phyloP scores from a whole-genome alignment of 306 rosid genomes.

The Inga oerstediana region DNA sequence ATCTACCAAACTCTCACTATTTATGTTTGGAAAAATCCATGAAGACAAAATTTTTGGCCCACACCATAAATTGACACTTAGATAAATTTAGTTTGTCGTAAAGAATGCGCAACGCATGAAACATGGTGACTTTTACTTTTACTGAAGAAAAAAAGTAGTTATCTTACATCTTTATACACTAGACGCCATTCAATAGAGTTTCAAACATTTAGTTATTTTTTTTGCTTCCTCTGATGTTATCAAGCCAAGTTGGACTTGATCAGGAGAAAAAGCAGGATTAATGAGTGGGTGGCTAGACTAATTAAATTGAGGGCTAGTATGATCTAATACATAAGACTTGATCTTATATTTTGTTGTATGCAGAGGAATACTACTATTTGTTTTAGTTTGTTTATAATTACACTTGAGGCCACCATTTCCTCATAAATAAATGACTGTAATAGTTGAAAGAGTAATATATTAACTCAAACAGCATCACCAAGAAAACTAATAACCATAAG shows the following conservation, averaged over 20 bases:
- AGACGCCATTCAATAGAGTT: background rate
- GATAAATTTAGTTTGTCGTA: background rate
- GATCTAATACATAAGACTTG: too few relatives aligned
- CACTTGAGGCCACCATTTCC: too few relatives aligned
- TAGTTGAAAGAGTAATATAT: too few relatives aligned
- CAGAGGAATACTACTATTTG: too few relatives aligned
- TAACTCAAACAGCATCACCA: too few relatives aligned
- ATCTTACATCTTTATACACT: background rate
- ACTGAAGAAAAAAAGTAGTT: too few relatives aligned
- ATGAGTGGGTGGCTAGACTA: background rate
- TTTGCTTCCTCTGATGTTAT: background rate
- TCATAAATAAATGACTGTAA: too few relatives aligned
- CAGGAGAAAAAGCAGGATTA: background rate
- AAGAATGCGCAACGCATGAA: background rate
- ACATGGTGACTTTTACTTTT: background rate
- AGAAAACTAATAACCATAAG: too few relatives aligned
- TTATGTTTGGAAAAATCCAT: background rate
- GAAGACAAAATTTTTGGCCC: background rate
- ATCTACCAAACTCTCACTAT: background rate
- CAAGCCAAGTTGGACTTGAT: background rate
- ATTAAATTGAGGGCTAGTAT: background rate
- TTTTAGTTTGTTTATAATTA: too few relatives aligned
- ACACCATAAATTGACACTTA: background rate
- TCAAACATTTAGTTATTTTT: background rate
- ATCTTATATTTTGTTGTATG: background rate